Evolutionary conservation across 257 asterid species (phyloP), one percentile per base, ranked within the genome.

Genomic region (Petunia secreta): DNA sequence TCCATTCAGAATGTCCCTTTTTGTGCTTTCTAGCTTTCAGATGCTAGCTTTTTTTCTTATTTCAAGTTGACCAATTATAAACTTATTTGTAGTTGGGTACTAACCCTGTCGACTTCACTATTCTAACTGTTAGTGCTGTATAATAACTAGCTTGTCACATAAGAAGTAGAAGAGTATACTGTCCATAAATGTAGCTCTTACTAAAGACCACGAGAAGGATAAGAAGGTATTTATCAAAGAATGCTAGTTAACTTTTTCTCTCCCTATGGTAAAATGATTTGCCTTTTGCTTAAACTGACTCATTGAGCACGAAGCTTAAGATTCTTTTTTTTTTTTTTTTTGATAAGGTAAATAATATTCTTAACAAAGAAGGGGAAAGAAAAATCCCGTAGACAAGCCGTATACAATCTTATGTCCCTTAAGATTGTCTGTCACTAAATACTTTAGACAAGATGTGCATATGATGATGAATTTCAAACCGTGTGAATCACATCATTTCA

Each of bases 131-230:
- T 46, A 46, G 9, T 46, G 5, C 15, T 25, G 76, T 69, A 46
- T 63, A 11, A 16, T 14, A 38, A 11, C 69, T 63, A 37, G 36
- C 76, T 46, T 69, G 16, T 25, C 9, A 5, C 76, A 44, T 46
- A 58, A 68, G 57, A 68, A 68, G n/a, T 68, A 68, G 76, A 68
- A 16, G 76, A 68, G 58, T 68, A 13, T 13, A 68, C 76, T 68
- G 76, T 16, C 57, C 15, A 34, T 68, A 44, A 63, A 3, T 68
- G 6, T 16, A 3, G 15, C 44, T 68, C 40, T 44, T 68, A 68
- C 40, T n/a, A 44, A 68, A 44, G 15, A 46, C 75, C 57, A 68
- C 9, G 14, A 44, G 58, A 44, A 44, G 55, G 57, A 8, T 68
- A 2, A 69, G 41, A 69, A 68, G 46, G 43, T 44, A 68, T 68